phyloP scores from a whole-genome alignment of 2,329 filamentous ascomycete species.

The Colletotrichum camelliae region DNA sequence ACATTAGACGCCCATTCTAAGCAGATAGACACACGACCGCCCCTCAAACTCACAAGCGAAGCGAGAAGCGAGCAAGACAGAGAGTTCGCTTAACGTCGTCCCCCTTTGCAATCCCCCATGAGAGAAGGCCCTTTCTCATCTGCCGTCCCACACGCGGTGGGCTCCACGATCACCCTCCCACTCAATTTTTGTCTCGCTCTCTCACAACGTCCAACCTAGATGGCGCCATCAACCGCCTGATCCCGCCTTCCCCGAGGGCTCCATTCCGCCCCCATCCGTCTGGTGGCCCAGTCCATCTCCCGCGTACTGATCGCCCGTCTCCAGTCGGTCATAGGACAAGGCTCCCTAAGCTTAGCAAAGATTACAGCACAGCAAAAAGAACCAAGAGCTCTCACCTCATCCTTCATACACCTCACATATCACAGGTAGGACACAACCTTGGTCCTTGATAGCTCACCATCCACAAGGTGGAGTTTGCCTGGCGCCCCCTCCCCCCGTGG shows the following conservation, averaged over 20 bases:
- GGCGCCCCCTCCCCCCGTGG: background rate
- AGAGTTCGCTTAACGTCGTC: background rate
- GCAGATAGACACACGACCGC: background rate
- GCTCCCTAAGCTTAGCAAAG: background rate
- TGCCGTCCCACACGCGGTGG: background rate
- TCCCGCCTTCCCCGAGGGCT: background rate
- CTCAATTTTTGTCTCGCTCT: background rate
- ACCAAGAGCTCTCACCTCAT: background rate
- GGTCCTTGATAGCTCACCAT: background rate
- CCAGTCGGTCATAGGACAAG: background rate
- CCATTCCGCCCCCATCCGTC: background rate
- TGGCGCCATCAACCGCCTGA: constrained; percentile 7
- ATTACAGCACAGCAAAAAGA: background rate
- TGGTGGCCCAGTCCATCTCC: background rate
- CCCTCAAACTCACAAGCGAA: background rate
- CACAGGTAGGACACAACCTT: background rate
- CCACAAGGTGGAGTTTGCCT: background rate
- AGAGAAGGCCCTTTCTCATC: background rate
- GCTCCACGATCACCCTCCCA: background rate
- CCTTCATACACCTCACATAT: background rate
- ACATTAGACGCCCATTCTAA: background rate
- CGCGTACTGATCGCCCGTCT: background rate
- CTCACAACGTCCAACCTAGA: background rate
- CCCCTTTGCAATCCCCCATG: background rate
- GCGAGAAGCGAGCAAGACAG: background rate